Evolutionary conservation across 1,139 yeast genomes (phyloP), one percentile per base, ranked within the genome.

Genomic region (Candida gigantensis): DNA sequence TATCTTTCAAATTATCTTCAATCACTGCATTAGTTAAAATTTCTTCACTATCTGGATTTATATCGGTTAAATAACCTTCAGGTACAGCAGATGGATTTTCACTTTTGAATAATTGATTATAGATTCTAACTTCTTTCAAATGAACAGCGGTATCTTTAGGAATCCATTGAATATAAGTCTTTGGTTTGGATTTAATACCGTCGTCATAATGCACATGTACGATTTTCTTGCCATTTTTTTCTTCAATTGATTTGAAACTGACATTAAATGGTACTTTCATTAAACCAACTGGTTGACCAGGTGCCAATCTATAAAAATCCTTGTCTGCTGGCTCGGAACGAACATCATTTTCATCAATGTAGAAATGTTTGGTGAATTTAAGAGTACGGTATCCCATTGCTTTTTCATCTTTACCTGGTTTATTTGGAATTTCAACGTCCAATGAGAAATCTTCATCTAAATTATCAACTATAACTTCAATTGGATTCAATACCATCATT

Each of bases 141-240:
- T 61, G 62, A 52, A 77, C 69, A 42, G 75, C 74, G 27, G 72
- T 69, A 12, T 81, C 68, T 44, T 79, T 78, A 31, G 97, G 96
- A 39, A 94, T 81, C 99, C 99, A 94, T 67, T 94, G 98, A 56
- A 94, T 89, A 57, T 72, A 94, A 2, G 98, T 89, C 74, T 90
- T 92, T 51, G 97, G 97, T 55, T 84, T 86, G 53, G 74, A 76
- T 33, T 71, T 68, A 28, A 62, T 60, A 34, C 70, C 64, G 47
- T 79, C 79, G 55, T 89, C 88, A 58, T 92, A 92, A 53, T 84
- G 78, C 32, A 86, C 96, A 48, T 83, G 82, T 41, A 94, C 78
- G 61, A 79, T 80, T 13, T 68, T 66, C 34, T 75, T 69, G 16
- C 96, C 97, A 1, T 62, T 48, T 51, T 84, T 84, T 52, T 72